Evolutionary conservation across 202 grass and related monocot genomes (phyloP).

Genomic region (Bolboschoenoplectus hybrid): DNA sequence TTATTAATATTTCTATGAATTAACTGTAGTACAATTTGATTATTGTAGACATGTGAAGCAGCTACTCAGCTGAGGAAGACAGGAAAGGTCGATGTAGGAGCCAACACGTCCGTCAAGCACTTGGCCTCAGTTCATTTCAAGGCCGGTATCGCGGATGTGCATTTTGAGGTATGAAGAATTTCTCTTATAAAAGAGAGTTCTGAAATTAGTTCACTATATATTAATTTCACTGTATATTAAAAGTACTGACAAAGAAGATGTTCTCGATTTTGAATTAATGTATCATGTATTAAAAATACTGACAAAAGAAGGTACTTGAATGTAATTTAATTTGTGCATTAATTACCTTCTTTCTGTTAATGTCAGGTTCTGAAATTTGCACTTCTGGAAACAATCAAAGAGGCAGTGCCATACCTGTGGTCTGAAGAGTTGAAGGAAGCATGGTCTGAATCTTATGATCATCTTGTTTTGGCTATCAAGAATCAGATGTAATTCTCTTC

Average conservation of each 20-base stretch:
- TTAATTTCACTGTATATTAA: background rate
- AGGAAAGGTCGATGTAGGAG: background rate
- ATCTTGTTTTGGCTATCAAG: background rate
- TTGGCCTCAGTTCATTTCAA: background rate
- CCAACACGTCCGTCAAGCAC: background rate
- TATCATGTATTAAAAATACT: no score
- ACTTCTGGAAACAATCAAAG: background rate
- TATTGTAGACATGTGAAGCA: background rate
- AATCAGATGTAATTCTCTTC: background rate
- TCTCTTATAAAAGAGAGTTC: background rate
- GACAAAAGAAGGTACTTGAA: no score
- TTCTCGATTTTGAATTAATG: no score
- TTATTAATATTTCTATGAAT: background rate
- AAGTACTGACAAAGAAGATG: no score
- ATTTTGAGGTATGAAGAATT: conserved; percentile 8
- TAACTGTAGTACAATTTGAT: background rate
- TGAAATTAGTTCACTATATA: background rate
- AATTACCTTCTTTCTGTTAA: background rate
- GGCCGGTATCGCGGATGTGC: background rate
- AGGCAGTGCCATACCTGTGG: conserved; percentile 2
- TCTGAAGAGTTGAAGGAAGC: conserved; percentile 10
- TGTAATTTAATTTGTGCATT: no score
- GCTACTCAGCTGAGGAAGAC: background rate
- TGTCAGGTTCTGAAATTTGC: background rate
- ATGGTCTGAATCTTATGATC: background rate